Base-by-base conservation (phyloP, 1,284 basidiomycete species). In the Ceratobasidium sp. region DNA sequence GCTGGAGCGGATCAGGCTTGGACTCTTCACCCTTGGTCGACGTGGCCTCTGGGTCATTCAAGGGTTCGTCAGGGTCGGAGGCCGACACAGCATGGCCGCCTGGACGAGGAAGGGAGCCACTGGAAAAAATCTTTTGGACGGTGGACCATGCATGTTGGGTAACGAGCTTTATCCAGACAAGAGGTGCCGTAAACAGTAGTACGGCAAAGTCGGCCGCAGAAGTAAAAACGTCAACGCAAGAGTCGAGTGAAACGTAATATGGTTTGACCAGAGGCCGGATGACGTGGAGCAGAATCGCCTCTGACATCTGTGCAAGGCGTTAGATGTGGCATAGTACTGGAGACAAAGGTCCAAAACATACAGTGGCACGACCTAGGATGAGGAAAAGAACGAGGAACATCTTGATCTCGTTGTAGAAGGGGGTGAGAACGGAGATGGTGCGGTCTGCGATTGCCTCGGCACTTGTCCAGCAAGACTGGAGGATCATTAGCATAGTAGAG, bases 401-500 rank as follows among this genome's bases (percentile, higher is more conserved):
- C 73, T 79, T 80, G 71, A 80, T 71, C 44, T 80, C 77, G 27
- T 60, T 69, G 78, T 80, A 80, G 68, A 81, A 80, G 57, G 80
- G 80, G 35, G 73, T 79, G 57, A 80, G 55, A 44, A 80, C 69
- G 30, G 67, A 59, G 44, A 79, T 74, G 14, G 77, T 78, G n/a
- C 79, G 59, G 68, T 80, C 80, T 65, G 69, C 66, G 67, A 80
- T 75, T 30, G 68, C 70, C 66, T 79, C 80, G 50, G 76, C 54
- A 64, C 44, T 55, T 62, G 70, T 59, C 80, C 80, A 80, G 68
- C 77, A 79, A 55, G 75, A 77, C 80, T 80, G 27, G 41, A 33
- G 12, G 2, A 30, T 35, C 0, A 7, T 79, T 20, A 68, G 50
- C 62, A 62, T 55, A 30, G 41, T 10, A 52, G 33, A 66, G 44